phyloP scores from a whole-genome alignment of 1,139 yeast species.

The Saccharomyces hybrid region DNA sequence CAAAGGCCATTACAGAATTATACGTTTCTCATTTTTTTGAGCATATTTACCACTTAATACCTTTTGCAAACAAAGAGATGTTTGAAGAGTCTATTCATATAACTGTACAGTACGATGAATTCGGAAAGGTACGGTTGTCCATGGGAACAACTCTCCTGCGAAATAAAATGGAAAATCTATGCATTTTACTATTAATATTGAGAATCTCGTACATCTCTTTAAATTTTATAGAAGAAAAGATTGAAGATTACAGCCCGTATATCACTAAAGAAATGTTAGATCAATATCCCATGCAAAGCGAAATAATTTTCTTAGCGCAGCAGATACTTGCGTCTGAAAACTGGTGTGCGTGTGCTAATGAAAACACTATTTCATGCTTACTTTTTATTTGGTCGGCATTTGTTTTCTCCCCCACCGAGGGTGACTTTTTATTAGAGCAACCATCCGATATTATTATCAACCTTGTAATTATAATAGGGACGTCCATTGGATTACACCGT shows the following conservation, averaged over 20 bases:
- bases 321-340: constrained; percentile 15
- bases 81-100: constrained; percentile 22
- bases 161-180: constrained; percentile 24
- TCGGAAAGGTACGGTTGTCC: constrained; percentile 15
- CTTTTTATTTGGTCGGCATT: constrained; percentile 28
- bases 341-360: constrained; percentile 19
- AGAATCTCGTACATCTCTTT: constrained; percentile 24
- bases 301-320: constrained; percentile 19
- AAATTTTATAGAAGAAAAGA: constrained; percentile 13
- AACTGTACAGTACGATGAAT: constrained; percentile 16
- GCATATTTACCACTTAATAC: constrained; percentile 22
- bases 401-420: constrained; percentile 30
- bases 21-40: constrained; percentile 25
- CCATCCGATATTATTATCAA: constrained; percentile 28
- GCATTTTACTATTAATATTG: constrained; percentile 21
- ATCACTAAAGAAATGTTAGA: constrained; percentile 14
- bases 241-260: constrained; percentile 6
- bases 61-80: constrained; percentile 20
- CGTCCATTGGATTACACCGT: constrained; percentile 28
- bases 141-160: constrained; percentile 24
- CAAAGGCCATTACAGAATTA: constrained; percentile 14
- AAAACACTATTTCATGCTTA: constrained; percentile 24
- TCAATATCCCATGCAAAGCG: constrained; percentile 22
- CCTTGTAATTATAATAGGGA: constrained; percentile 21
- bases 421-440: constrained; percentile 28